These are phyloP conservation scores for Kodamaea lidongshanica DNA, from an alignment of 805 yeast species.

Conservation along the genomic window DNA sequence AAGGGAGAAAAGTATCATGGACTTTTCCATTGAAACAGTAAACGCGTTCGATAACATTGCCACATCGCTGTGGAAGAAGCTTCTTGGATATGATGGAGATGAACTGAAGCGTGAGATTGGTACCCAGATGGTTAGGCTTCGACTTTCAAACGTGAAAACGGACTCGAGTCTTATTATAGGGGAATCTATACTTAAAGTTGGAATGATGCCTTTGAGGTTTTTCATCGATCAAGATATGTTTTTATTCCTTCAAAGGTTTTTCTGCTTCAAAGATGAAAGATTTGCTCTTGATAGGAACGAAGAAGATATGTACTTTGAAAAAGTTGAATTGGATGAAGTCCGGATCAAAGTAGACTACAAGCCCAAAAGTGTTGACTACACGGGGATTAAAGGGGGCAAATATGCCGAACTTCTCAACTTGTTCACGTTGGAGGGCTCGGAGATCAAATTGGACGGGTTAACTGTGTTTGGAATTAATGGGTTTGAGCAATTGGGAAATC, in stretches of 20 bases:
- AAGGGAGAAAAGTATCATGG: constrained; percentile 38
- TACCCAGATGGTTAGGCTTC: constrained; percentile 52
- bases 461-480: constrained; percentile 75
- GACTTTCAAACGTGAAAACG: constrained; percentile 59
- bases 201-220: constrained; percentile 67
- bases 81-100: constrained; percentile 61
- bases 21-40: constrained; percentile 46
- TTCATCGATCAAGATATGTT: constrained; percentile 92
- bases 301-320: constrained; percentile 63
- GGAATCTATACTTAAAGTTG: constrained; percentile 52
- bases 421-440: constrained; percentile 83
- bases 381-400: constrained; percentile 81
- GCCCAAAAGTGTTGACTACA: constrained; percentile 82
- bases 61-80: constrained; percentile 86
- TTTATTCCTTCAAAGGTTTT: constrained; percentile 74
- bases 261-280: constrained; percentile 69
- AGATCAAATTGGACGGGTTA: constrained; percentile 54
- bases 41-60: constrained; percentile 72
- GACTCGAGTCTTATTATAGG: constrained; percentile 56
- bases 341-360: constrained; percentile 77
- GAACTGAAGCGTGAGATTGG: constrained; percentile 68
- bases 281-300: constrained; percentile 55
- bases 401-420: constrained; percentile 83
- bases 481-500: constrained; percentile 48
- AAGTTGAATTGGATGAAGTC: constrained; percentile 54